Conservation (phyloP, 2,329 filamentous ascomycete species). For the Colletotrichum sidae region DNA sequence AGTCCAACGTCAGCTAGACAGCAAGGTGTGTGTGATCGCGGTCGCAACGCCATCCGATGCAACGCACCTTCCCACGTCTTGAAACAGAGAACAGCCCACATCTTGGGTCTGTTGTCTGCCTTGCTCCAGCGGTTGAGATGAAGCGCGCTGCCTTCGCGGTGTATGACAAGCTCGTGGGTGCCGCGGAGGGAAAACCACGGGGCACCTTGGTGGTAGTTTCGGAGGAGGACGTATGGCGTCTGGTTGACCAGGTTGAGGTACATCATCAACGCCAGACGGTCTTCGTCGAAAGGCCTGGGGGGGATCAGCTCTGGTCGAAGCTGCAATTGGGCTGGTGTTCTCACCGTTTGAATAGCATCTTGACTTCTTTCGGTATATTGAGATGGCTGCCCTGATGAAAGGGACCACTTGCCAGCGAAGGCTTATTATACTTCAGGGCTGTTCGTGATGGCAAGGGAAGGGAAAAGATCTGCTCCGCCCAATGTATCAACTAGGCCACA, state of each 20-base stretch:
- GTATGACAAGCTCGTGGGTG: constrained; percentile 66
- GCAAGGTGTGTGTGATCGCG: background rate
- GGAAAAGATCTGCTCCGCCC: constrained; percentile 72
- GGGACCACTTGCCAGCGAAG: constrained; percentile 59
- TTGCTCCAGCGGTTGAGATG: constrained; percentile 65
- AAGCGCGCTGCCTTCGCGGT: constrained; percentile 60
- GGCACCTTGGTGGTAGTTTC: constrained; percentile 52
- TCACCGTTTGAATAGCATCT: constrained; percentile 67
- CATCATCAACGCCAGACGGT: constrained; percentile 64
- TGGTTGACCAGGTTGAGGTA: constrained; percentile 58
- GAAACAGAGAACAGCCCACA: constrained; percentile 68
- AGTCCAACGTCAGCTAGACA: background rate
- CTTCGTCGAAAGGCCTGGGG: constrained; percentile 48
- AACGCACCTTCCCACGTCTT: constrained; percentile 69
- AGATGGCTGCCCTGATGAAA: constrained; percentile 56
- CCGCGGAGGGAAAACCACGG: constrained; percentile 63
- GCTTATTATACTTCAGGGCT: constrained; percentile 53
- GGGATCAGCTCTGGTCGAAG: background rate
- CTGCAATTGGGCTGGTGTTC: constrained; percentile 32
- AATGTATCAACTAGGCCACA: constrained; percentile 60
- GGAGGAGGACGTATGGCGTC: constrained; percentile 60
- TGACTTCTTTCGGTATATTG: constrained; percentile 59
- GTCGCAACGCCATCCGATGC: background rate
- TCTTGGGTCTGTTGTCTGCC: constrained; percentile 54
- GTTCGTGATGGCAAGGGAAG: constrained; percentile 64